Percentiles rank a stretch among this genome's conserved stretches.
These are phyloP conservation scores for Xerocomellus intermedius DNA, from an alignment of 768 basidiomycete genomes.

Conservation along the genomic window DNA sequence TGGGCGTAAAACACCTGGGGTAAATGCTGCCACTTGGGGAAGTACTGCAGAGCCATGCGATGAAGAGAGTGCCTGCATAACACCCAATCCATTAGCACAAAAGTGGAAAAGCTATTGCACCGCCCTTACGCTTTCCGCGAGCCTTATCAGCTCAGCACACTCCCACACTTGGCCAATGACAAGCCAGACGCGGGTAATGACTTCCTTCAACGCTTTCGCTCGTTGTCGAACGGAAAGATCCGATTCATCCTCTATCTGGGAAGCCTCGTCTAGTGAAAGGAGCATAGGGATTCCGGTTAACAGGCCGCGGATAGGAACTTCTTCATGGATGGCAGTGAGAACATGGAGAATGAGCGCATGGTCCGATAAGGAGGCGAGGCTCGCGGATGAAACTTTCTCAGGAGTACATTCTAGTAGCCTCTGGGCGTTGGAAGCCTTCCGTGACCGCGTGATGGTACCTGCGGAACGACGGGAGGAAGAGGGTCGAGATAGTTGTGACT, in stretches of 20 bases:
- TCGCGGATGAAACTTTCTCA: slow-evolving; percentile 40
- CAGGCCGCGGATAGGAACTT: slow-evolving; percentile 72
- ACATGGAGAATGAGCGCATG: slow-evolving; percentile 70
- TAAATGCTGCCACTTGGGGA: slow-evolving; percentile 34
- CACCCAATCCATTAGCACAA: slow-evolving; percentile 14
- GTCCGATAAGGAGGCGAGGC: slow-evolving; percentile 66
- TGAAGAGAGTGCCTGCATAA: slow-evolving; percentile 44
- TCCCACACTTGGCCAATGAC: slow-evolving; percentile 72
- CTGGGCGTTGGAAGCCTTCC: slow-evolving; percentile 56
- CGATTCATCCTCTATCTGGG: slow-evolving; percentile 41
- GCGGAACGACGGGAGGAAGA: slow-evolving; percentile 49
- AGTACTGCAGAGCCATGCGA: slow-evolving; percentile 39
- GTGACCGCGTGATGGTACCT: slow-evolving; percentile 47
- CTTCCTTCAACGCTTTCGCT: slow-evolving; percentile 55
- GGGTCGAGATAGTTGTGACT: slow-evolving; percentile 30
- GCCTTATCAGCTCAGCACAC: slow-evolving; percentile 47
- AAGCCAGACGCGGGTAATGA: slow-evolving; percentile 65
- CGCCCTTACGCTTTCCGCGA: slow-evolving; percentile 55
- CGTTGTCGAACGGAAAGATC: slow-evolving; percentile 43
- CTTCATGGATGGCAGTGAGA: slow-evolving; percentile 63
- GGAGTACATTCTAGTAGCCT: slow-evolving; percentile 52
- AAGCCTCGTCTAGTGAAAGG: slow-evolving; percentile 61
- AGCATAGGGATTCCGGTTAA: slow-evolving; percentile 85
- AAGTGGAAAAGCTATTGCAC: slow-evolving; percentile 14
- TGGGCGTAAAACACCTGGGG: slow-evolving; percentile 42